Conservation (phyloP, 2,329 filamentous ascomycete species). For the Grosmannia clavigera region DNA sequence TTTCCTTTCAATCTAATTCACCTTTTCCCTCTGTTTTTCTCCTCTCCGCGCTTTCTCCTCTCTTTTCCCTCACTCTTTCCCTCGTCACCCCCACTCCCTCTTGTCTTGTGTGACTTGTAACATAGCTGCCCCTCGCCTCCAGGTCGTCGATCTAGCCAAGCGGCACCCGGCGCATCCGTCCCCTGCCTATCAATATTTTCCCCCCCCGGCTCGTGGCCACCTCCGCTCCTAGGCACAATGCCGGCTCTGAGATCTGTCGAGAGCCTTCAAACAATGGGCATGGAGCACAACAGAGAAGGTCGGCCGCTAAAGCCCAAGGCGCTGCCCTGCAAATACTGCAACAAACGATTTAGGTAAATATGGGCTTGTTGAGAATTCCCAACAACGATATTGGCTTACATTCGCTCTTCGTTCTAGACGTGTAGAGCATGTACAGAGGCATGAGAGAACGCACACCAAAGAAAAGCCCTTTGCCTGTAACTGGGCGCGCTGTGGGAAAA, state of each 20-base stretch:
- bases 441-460: constrained; percentile 52
- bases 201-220: neutral
- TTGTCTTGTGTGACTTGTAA: neutral
- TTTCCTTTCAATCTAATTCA: neutral
- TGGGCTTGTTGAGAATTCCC: neutral
- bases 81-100: neutral
- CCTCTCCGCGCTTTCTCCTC: neutral
- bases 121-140: neutral
- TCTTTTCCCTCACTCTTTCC: neutral
- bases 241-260: constrained; percentile 42
- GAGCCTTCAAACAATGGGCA: constrained; percentile 23
- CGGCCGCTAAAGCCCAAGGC: constrained; percentile 49
- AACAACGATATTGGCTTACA: constrained; percentile 26
- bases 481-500: constrained; percentile 49
- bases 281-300: constrained; percentile 36
- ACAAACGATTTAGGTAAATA: constrained; percentile 48
- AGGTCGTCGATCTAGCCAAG: neutral
- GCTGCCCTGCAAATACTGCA: constrained; percentile 50
- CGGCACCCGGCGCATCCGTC: neutral
- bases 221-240: constrained; percentile 22
- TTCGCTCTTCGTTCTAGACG: constrained; percentile 32
- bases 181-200: neutral
- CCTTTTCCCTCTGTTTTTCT: neutral
- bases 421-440: constrained; percentile 52
- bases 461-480: constrained; percentile 51